A percentile compares a stretch with the other conserved stretches of the same genome.
Evolutionary conservation across 768 basidiomycete species (phyloP).

Genomic region (Collybia sordida): DNA sequence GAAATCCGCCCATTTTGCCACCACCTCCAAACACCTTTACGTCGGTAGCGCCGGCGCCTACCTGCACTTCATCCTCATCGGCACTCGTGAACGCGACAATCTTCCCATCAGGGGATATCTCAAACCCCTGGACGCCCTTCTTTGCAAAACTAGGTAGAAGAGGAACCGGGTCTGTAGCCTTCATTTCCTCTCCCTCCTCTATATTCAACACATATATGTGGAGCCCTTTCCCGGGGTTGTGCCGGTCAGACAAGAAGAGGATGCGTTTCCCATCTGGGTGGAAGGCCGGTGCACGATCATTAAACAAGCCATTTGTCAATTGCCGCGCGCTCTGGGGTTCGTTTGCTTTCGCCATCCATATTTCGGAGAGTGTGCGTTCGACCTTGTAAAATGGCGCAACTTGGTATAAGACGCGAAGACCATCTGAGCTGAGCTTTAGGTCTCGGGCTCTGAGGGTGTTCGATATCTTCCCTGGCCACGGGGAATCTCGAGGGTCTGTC

Average conservation of each 20-base stretch:
- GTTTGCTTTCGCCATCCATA: conserved; percentile 30
- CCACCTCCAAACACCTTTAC: conserved; percentile 25
- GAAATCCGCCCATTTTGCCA: conserved; percentile 8
- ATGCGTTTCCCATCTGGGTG: conserved; percentile 28
- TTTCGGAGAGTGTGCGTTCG: conserved; percentile 19
- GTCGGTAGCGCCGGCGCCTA: conserved; percentile 20
- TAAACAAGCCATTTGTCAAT: conserved; percentile 25
- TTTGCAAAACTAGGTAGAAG: conserved; percentile 13
- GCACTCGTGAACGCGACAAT: conserved; percentile 26
- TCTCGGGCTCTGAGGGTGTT: conserved; percentile 30
- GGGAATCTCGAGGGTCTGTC: background rate
- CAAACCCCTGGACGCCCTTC: conserved; percentile 26
- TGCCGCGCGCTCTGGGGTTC: conserved; percentile 24
- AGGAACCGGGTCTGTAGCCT: background rate
- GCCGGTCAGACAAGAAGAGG: conserved; percentile 30
- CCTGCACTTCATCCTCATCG: conserved; percentile 14
- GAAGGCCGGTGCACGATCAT: conserved; percentile 28
- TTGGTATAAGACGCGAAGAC: conserved; percentile 28
- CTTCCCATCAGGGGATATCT: conserved; percentile 29
- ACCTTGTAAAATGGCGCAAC: conserved; percentile 28
- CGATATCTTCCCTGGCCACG: conserved; percentile 24
- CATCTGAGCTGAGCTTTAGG: conserved; percentile 31
- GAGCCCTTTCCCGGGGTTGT: conserved; percentile 24
- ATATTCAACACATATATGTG: conserved; percentile 18
- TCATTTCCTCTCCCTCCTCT: conserved; percentile 2